Evolutionary conservation across 306 rosid species (phyloP).

Genomic region (Vicia villosa): DNA sequence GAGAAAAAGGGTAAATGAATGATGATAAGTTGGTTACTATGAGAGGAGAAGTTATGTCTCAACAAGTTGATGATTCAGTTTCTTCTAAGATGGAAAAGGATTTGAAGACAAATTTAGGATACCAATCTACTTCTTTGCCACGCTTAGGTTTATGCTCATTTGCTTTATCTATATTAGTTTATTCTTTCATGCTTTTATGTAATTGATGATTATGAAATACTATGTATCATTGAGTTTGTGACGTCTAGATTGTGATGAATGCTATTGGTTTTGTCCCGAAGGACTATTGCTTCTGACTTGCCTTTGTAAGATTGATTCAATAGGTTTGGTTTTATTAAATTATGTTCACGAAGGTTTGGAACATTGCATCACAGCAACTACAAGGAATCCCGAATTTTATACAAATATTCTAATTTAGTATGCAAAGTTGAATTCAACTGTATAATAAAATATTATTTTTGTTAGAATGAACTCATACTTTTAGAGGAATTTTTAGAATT

Average conservation of each 20-base stretch:
- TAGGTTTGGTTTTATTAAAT: conserved; percentile 38
- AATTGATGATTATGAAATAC: neutral
- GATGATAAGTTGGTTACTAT: conserved; percentile 17
- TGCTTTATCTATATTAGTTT: conserved; percentile 23
- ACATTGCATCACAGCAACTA: conserved; percentile 55
- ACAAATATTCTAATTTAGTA: no score
- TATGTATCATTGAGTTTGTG: neutral
- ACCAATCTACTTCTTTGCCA: conserved; percentile 43
- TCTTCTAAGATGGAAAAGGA: conserved; percentile 36
- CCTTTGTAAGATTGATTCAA: conserved; percentile 30
- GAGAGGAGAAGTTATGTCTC: conserved; percentile 19
- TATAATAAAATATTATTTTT: no score
- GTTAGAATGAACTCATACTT: no score
- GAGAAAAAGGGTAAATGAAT: conserved; percentile 38
- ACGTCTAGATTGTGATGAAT: neutral
- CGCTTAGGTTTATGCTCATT: conserved; percentile 51
- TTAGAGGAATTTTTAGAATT: no score
- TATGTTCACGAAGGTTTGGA: conserved; percentile 58
- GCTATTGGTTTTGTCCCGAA: conserved; percentile 8
- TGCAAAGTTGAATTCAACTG: no score
- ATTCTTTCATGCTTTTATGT: conserved; percentile 8
- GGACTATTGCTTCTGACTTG: conserved; percentile 26
- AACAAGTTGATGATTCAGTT: conserved; percentile 33
- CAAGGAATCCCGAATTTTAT: no score
- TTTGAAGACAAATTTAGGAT: conserved; percentile 18